Evolutionary conservation across 2,329 filamentous ascomycete species (phyloP).

Genomic region (Akanthomyces lecanii): DNA sequence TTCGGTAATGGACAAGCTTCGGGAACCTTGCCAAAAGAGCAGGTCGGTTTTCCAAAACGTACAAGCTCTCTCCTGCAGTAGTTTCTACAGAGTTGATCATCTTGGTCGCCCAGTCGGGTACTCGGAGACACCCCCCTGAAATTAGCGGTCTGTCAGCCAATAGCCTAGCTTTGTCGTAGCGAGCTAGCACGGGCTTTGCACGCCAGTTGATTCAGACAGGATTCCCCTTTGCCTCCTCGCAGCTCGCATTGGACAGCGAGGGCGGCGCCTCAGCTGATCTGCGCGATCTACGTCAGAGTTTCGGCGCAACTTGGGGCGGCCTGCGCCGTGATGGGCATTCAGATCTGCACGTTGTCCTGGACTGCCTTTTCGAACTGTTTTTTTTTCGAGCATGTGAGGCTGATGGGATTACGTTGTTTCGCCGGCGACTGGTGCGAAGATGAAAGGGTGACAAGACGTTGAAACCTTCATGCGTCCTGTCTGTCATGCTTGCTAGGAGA

Average conservation of each 20-base stretch:
- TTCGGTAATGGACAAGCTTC: not conserved
- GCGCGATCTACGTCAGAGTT: not conserved
- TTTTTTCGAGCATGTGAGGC: not conserved
- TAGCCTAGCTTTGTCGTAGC: not conserved
- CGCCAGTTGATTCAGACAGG: not conserved
- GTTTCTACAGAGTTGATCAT: not conserved
- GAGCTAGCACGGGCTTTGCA: not conserved
- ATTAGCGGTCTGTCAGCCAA: slow-evolving; percentile 7
- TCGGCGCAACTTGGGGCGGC: not conserved
- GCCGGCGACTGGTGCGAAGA: not conserved
- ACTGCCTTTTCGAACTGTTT: not conserved
- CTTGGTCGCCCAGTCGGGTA: not conserved
- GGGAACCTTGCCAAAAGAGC: not conserved
- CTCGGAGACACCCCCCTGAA: not conserved
- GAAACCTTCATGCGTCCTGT: not conserved
- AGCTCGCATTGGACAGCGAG: not conserved
- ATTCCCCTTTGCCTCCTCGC: not conserved
- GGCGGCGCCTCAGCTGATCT: slow-evolving; percentile 6
- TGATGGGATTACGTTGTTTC: not conserved
- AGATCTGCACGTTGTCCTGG: too few species aligned
- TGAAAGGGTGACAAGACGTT: not conserved
- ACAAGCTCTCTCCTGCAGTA: not conserved
- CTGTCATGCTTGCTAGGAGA: not conserved
- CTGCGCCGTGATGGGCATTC: too few species aligned
- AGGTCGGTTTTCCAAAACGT: not conserved